Evolutionary conservation across 2,329 filamentous ascomycete species (phyloP).

Genomic region (Pseudogymnoascus sp.): DNA sequence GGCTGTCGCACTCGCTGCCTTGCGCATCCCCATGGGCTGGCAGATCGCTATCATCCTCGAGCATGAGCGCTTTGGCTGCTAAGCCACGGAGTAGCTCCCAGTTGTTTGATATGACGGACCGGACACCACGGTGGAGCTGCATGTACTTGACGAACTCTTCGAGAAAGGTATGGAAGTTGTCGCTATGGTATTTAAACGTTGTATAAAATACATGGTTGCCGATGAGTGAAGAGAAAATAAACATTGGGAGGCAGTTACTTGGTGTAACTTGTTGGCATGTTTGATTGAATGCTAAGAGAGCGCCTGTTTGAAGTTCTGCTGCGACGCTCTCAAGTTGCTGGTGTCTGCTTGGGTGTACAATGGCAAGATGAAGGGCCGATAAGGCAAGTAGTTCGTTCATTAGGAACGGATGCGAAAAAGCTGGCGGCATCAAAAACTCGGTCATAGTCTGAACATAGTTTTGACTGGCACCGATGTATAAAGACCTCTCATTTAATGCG

Average conservation of each 20-base stretch:
- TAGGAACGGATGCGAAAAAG: conserved; percentile 27
- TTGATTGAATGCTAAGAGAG: conserved; percentile 27
- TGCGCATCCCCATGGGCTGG: not conserved
- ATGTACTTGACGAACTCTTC: conserved; percentile 26
- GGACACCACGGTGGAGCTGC: conserved; percentile 27
- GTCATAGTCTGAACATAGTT: not conserved
- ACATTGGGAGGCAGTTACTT: conserved; percentile 26
- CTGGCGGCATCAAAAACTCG: conserved; percentile 17
- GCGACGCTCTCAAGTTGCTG: conserved; percentile 25
- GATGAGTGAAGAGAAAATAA: conserved; percentile 27
- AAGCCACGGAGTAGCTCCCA: conserved; percentile 20
- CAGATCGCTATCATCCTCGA: conserved; percentile 8
- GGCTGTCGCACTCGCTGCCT: conserved; percentile 11
- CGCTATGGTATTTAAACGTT: conserved; percentile 26
- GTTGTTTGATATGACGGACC: conserved; percentile 17
- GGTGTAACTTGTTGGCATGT: conserved; percentile 17
- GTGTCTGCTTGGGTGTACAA: conserved; percentile 19
- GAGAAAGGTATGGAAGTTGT: conserved; percentile 26
- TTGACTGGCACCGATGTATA: not conserved
- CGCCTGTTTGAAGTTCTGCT: conserved; percentile 26
- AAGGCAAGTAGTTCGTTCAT: conserved; percentile 31
- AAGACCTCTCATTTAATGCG: conserved; percentile 17
- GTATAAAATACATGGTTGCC: conserved; percentile 33
- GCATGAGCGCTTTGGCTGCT: conserved; percentile 21
- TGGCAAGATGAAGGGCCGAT: conserved; percentile 31